phyloP scores from a whole-genome alignment of 2,329 filamentous ascomycete species.

The Ambrosiella beaveri region DNA sequence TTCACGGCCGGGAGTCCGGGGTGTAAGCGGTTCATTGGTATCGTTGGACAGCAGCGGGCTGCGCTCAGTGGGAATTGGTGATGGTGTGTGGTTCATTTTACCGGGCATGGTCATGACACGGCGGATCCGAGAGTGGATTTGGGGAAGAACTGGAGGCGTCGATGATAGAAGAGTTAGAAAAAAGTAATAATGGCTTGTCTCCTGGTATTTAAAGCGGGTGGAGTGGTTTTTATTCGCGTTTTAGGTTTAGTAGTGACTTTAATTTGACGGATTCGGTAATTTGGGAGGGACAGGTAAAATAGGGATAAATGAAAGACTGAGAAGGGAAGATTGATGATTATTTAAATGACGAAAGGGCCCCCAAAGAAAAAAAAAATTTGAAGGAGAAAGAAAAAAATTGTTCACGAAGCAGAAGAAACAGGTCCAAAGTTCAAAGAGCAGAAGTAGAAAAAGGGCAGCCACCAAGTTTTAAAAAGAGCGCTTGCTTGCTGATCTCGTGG shows the following conservation, averaged over 20 bases:
- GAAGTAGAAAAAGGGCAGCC: too few relatives aligned
- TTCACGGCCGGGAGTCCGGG: background rate
- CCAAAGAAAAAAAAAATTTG: too few relatives aligned
- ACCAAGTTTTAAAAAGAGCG: too few relatives aligned
- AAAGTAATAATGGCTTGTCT: background rate
- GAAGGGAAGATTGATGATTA: too few relatives aligned
- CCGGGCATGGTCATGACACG: conserved; percentile 12
- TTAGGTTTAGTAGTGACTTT: background rate
- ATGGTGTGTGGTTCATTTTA: conserved; percentile 13
- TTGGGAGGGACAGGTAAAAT: too few relatives aligned
- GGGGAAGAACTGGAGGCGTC: background rate
- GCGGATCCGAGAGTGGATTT: background rate
- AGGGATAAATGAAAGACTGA: too few relatives aligned
- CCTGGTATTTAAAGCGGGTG: background rate
- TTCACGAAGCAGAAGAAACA: too few relatives aligned
- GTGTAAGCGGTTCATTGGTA: background rate
- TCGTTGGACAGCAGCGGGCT: conserved; percentile 27
- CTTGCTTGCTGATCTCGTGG: too few relatives aligned
- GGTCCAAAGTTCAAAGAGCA: too few relatives aligned
- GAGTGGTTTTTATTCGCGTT: background rate
- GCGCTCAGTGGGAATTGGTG: conserved; percentile 20
- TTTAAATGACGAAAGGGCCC: too few relatives aligned
- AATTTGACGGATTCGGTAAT: too few relatives aligned
- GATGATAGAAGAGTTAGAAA: conserved; percentile 3
- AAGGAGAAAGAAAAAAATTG: too few relatives aligned